Evolutionary conservation across 2,329 filamentous ascomycete genomes (phyloP).

Genomic region (Macrophomina pseudophaseolina): DNA sequence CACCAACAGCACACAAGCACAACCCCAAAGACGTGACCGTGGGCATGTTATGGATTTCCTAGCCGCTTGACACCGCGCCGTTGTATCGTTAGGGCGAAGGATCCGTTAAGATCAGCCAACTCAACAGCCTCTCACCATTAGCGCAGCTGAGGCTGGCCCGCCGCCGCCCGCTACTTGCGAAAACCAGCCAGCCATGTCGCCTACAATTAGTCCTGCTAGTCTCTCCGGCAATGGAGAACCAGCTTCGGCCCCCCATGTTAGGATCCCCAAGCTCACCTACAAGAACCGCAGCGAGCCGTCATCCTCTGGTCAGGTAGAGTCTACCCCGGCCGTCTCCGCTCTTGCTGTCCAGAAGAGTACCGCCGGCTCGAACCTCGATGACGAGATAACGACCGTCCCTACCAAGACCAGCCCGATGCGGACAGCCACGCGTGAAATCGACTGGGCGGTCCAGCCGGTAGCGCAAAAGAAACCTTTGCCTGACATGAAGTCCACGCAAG

Average conservation of each 20-base stretch:
- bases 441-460: slow-evolving; percentile 5
- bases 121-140: slow-evolving; percentile 11
- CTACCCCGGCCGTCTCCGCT: background rate
- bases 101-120: slow-evolving; percentile 1
- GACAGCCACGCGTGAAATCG: background rate
- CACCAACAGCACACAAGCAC: slow-evolving; percentile 5
- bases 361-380: background rate
- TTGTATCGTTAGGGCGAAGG: slow-evolving; percentile 15
- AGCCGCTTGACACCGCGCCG: background rate
- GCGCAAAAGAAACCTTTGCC: background rate
- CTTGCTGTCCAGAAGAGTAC: background rate
- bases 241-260: background rate
- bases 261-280: slow-evolving; percentile 24
- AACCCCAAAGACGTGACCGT: background rate
- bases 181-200: background rate
- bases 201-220: background rate
- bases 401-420: background rate
- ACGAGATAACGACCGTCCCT: slow-evolving; percentile 15
- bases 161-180: background rate
- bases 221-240: background rate
- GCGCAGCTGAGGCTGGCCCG: slow-evolving; percentile 9
- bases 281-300: slow-evolving; percentile 17
- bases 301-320: background rate
- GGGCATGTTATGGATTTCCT: background rate
- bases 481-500: background rate